Conservation (phyloP, 2,329 filamentous ascomycete species). For the Penicillium aurantiogriseum region DNA sequence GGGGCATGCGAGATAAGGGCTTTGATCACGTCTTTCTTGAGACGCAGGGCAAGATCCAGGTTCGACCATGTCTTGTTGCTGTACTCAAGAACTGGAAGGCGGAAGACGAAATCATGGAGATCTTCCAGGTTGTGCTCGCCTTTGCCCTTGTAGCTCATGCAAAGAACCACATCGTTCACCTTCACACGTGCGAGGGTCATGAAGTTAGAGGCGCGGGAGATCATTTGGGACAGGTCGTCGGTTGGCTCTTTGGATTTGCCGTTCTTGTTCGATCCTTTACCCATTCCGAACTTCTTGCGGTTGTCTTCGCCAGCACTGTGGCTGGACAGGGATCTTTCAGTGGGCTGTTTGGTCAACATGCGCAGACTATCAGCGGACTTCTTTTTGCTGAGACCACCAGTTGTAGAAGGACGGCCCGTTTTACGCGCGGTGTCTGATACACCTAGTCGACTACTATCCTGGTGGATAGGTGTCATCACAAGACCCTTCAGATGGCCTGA, state of each 20-base stretch:
- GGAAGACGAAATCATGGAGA: conserved; percentile 96
- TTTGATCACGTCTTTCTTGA: conserved; percentile 93
- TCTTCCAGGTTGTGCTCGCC: conserved; percentile 95
- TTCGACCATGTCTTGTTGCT: conserved; percentile 99
- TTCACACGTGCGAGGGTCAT: conserved; percentile 97
- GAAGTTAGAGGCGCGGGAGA: conserved; percentile 89
- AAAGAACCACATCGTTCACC: conserved; percentile 91
- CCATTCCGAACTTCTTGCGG: conserved; percentile 50
- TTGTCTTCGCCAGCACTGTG: conserved; percentile 38
- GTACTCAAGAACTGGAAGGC: conserved; percentile 90
- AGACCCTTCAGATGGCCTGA: conserved; percentile 33
- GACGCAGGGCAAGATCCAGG: conserved; percentile 82
- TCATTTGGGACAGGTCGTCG: conserved; percentile 96
- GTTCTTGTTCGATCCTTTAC: conserved; percentile 48
- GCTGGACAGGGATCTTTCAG: conserved; percentile 39
- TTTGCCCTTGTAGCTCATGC: conserved; percentile 93
- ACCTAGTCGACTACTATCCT: conserved; percentile 26
- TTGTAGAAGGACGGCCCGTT: conserved; percentile 33
- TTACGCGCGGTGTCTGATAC: conserved; percentile 22
- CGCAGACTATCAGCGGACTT: conserved; percentile 44
- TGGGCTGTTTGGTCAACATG: conserved; percentile 34
- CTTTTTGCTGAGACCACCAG: conserved; percentile 38
- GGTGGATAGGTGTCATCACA: conserved; percentile 35
- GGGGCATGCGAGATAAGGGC: conserved; percentile 93
- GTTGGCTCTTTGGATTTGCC: conserved; percentile 63